Base-by-base conservation (phyloP, 495 filamentous ascomycete species). In the Penicillium odoratum region DNA sequence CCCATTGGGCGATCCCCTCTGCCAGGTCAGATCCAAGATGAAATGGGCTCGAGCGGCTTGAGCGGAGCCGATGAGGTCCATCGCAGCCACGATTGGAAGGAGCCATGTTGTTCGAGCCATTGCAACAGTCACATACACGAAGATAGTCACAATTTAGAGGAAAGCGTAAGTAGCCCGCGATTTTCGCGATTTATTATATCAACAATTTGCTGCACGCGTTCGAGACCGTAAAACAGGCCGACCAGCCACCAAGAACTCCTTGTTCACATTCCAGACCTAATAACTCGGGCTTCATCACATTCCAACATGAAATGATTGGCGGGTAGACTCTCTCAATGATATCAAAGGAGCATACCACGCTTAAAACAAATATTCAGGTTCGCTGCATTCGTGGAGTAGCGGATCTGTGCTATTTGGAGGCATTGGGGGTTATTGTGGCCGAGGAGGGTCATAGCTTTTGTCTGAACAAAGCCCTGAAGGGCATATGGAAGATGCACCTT, bases 1-100 rank as follows among this genome's bases (percentile, higher is more conserved):
- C 38, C 78, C 77, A 68, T 79, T 69, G 0, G 76, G 76, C 0
- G 74, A 58, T 0, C 69, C 59, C 6, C 45, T 61, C 15, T 73
- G 59, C 75, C 74, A 78, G 13, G 75, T 78, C 1, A 79, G 62
- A 42, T 65, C 60, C 21, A 67, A 50, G 8, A 53, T 34, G 25
- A 55, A 68, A 25, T 66, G 40, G 7, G 66, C 55, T 11, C 58
- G 43, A 13, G 45, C 60, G 8, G 60, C 60, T 16, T 56, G 51
- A 13, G 28, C 8, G n/a, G 49, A 26, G 9, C 46, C 57, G 16
- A 36, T 38, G 3, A 47, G 16, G 28, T 51, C 40, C 11, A 58
- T 31, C 38, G 38, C 38, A 15, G 38, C 38, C 25, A 48, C 28
- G 26, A 16, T 8, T 5, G 28, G 46, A 16, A 15, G 28, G 28